phyloP scores from a whole-genome alignment of 345 rosid species.

The Syzygium oleosum region DNA sequence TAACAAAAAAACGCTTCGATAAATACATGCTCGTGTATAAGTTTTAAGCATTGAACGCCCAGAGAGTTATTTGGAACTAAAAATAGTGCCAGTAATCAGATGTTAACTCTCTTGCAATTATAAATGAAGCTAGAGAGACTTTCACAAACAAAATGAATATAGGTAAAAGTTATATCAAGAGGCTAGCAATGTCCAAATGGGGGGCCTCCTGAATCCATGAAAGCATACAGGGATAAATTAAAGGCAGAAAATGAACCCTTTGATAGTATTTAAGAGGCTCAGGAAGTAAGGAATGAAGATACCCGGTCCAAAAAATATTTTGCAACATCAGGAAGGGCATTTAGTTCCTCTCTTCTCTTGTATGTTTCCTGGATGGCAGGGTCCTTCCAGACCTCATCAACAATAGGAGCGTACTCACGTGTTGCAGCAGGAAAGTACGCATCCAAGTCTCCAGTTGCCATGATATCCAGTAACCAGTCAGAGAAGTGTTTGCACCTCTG shows the following conservation, averaged over 20 bases:
- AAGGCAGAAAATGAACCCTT: neutral
- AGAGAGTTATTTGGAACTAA: neutral
- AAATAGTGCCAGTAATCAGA: neutral
- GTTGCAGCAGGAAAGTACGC: conserved; percentile 69
- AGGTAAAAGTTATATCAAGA: neutral
- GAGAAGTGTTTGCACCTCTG: conserved; percentile 48
- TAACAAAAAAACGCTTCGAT: neutral
- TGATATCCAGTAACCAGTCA: conserved; percentile 49
- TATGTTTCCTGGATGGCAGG: conserved; percentile 58
- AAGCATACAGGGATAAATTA: neutral
- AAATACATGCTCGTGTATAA: neutral
- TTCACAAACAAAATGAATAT: neutral
- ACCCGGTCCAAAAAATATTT: conserved; percentile 52
- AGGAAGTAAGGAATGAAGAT: neutral
- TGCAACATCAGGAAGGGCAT: conserved; percentile 40
- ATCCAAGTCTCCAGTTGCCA: conserved; percentile 55
- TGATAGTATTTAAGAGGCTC: neutral
- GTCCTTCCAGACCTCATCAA: conserved; percentile 54
- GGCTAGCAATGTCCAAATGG: neutral
- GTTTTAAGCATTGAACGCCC: neutral
- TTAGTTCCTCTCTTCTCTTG: conserved; percentile 45
- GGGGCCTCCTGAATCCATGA: neutral
- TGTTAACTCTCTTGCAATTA: neutral
- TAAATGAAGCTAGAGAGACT: neutral
- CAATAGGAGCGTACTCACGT: conserved; percentile 55